Conservation (phyloP, 805 yeast genomes). For the Pichia exigua region DNA sequence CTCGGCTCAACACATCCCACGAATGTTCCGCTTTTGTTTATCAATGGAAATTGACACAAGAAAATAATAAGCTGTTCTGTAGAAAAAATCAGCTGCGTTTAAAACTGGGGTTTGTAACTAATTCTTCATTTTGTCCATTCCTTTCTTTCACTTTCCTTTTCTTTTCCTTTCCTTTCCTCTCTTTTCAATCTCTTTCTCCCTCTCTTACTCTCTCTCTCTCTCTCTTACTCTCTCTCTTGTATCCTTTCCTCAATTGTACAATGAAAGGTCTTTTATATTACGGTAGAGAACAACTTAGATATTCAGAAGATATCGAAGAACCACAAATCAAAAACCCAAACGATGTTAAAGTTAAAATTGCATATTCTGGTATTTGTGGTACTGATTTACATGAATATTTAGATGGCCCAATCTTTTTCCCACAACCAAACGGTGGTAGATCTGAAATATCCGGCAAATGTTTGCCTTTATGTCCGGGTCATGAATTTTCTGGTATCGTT, state of each 20-base stretch:
- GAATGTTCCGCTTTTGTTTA: too few species aligned
- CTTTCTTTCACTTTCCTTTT: not conserved
- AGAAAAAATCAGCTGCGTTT: too few species aligned
- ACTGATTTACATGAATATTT: conserved; percentile 51
- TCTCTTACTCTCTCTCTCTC: too few species aligned
- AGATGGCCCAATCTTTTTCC: conserved; percentile 55
- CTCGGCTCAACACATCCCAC: too few species aligned
- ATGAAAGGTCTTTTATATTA: conserved; percentile 46
- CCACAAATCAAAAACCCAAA: conserved; percentile 20
- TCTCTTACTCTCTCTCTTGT: too few species aligned
- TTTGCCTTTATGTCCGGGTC: conserved; percentile 32
- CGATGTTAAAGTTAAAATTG: conserved; percentile 28
- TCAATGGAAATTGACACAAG: too few species aligned
- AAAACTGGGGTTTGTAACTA: too few species aligned
- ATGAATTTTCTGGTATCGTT: conserved; percentile 25
- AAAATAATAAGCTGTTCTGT: not conserved
- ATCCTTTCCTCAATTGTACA: not conserved
- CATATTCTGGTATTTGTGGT: conserved; percentile 58
- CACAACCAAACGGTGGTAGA: conserved; percentile 14
- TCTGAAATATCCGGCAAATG: conserved; percentile 34
- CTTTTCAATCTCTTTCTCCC: too few species aligned
- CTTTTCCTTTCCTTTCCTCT: too few species aligned
- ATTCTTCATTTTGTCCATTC: not conserved
- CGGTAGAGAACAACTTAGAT: conserved; percentile 38
- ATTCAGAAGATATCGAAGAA: conserved; percentile 26